Percentiles rank a stretch among this genome's conserved stretches.
phyloP scores from a whole-genome alignment of 2,329 filamentous ascomycete genomes.

The Aureobasidium sp. region DNA sequence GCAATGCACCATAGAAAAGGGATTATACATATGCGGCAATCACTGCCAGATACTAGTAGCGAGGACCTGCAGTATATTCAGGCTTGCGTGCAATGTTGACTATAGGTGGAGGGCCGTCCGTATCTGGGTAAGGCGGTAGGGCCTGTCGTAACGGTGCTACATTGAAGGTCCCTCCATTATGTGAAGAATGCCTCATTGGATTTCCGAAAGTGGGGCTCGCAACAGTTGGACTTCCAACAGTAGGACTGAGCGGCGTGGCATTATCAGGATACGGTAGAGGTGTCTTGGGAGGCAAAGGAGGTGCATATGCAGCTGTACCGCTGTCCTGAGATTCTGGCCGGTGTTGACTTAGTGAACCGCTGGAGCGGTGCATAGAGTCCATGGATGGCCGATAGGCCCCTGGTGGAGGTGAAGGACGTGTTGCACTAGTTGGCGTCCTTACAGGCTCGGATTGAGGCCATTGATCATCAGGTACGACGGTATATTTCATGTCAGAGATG shows the following conservation, averaged over 20 bases:
- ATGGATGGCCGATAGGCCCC: slow-evolving; percentile 14
- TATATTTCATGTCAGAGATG: slow-evolving; percentile 59
- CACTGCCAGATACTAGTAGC: background rate
- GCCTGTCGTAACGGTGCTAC: slow-evolving; percentile 4
- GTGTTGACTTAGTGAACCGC: slow-evolving; percentile 17
- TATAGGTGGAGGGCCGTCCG: slow-evolving; percentile 70
- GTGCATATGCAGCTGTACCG: slow-evolving; percentile 37
- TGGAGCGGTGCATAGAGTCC: slow-evolving; percentile 16
- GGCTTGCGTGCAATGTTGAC: slow-evolving; percentile 86
- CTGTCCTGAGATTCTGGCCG: slow-evolving; percentile 29
- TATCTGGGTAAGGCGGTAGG: slow-evolving; percentile 72
- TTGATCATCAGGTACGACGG: slow-evolving; percentile 55
- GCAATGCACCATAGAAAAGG: background rate
- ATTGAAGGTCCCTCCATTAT: slow-evolving; percentile 3
- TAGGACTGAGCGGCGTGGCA: slow-evolving; percentile 24
- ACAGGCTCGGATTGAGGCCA: slow-evolving; percentile 35
- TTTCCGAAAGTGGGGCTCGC: slow-evolving; percentile 24
- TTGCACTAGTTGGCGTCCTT: slow-evolving; percentile 18
- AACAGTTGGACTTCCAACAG: slow-evolving; percentile 22
- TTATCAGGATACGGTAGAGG: slow-evolving; percentile 21
- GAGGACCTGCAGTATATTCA: slow-evolving; percentile 38
- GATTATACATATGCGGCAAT: background rate
- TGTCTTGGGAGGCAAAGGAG: slow-evolving; percentile 64
- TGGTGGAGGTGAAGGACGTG: slow-evolving; percentile 8
- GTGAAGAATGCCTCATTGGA: slow-evolving; percentile 20